These are phyloP conservation scores for Monosporascus sp. DNA, from an alignment of 2,329 filamentous ascomycete species.

Conservation along the genomic window DNA sequence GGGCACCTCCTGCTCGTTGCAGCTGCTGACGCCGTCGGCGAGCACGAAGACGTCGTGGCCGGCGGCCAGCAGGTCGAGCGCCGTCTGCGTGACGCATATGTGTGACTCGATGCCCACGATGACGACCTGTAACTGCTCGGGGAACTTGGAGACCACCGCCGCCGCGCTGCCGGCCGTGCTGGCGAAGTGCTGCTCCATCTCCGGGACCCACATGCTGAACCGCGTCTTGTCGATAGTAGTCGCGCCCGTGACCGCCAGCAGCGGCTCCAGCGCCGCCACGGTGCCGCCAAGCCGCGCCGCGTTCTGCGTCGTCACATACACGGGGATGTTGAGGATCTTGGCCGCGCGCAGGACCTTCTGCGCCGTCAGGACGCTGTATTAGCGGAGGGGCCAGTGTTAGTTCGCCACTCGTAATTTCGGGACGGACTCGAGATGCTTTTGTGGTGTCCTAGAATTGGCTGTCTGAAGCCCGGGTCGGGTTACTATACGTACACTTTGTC, in stretches of 20 bases:
- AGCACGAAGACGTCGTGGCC: conserved; percentile 83
- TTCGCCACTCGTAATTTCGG: background rate
- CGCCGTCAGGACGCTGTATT: conserved; percentile 55
- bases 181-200: conserved; percentile 43
- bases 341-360: conserved; percentile 64
- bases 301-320: conserved; percentile 84
- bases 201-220: conserved; percentile 81
- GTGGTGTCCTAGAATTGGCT: no score
- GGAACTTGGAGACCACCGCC: conserved; percentile 18
- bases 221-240: conserved; percentile 72
- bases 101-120: conserved; percentile 90
- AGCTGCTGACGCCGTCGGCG: conserved; percentile 84
- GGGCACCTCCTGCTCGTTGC: conserved; percentile 74
- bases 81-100: conserved; percentile 91
- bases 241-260: conserved; percentile 45
- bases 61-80: conserved; percentile 68
- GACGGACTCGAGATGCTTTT: conserved; percentile 8
- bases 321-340: conserved; percentile 64
- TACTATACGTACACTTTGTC: conserved; percentile 60
- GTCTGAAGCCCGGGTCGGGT: background rate
- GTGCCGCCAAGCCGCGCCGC: conserved; percentile 72
- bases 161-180: conserved; percentile 18
- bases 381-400: background rate
- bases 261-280: conserved; percentile 61
- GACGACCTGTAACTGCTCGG: conserved; percentile 52